A percentile compares a stretch with the other conserved stretches of the same genome.
phyloP scores from a whole-genome alignment of 768 basidiomycete genomes.

The Rhodotorula kratochvilovae region DNA sequence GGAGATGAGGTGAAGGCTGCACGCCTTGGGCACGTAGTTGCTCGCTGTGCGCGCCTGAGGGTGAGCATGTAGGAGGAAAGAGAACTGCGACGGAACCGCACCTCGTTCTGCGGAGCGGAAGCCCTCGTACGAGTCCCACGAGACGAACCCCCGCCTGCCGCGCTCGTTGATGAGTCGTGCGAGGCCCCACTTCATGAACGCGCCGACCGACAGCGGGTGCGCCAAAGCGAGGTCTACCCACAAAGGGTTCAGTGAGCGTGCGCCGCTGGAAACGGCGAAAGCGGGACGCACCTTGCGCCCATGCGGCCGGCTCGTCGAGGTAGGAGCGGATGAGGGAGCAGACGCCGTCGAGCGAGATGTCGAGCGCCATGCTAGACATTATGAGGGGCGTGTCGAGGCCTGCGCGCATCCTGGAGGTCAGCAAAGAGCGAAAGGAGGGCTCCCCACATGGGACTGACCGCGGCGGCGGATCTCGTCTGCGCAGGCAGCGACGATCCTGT shows the following conservation, averaged over 20 bases:
- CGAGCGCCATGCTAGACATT: constrained; percentile 81
- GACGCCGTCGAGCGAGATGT: constrained; percentile 69
- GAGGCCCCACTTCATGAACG: constrained; percentile 89
- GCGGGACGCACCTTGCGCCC: constrained; percentile 25
- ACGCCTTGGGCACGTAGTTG: constrained; percentile 67
- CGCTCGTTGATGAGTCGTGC: constrained; percentile 60
- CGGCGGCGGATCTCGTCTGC: constrained; percentile 66
- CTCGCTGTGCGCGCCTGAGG: constrained; percentile 51
- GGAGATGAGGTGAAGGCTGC: constrained; percentile 59
- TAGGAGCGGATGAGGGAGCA: constrained; percentile 75
- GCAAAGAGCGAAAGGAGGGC: neutral
- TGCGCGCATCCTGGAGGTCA: constrained; percentile 26
- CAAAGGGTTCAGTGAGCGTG: neutral
- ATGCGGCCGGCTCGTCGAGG: constrained; percentile 48
- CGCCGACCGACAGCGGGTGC: constrained; percentile 79
- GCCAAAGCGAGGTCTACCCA: constrained; percentile 68
- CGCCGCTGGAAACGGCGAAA: constrained; percentile 49
- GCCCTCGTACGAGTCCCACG: constrained; percentile 75
- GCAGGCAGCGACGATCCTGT: constrained; percentile 65
- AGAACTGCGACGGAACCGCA: constrained; percentile 44
- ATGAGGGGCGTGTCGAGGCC: constrained; percentile 81
- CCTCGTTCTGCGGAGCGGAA: constrained; percentile 81
- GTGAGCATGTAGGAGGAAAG: neutral
- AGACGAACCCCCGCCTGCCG: constrained; percentile 67
- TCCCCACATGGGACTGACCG: constrained; percentile 47